A percentile compares a stretch with the other conserved stretches of the same genome.
These are phyloP conservation scores for Trichoderma orchidacearum DNA, from an alignment of 495 filamentous ascomycete genomes.

Conservation along the genomic window DNA sequence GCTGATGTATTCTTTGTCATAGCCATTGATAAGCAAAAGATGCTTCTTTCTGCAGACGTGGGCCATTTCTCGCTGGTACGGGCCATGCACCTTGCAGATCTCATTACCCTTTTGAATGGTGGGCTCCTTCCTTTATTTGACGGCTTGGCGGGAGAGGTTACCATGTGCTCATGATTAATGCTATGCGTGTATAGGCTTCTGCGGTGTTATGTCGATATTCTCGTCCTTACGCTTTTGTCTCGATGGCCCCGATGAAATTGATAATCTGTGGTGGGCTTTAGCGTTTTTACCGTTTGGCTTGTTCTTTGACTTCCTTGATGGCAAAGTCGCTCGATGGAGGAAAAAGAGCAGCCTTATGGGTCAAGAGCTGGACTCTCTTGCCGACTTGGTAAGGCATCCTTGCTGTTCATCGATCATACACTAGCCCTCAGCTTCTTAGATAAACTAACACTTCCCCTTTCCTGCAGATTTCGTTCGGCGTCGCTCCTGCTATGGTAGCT, in stretches of 20 bases:
- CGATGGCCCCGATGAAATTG: constrained; percentile 48
- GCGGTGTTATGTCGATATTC: constrained; percentile 86
- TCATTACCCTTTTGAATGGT: constrained; percentile 95
- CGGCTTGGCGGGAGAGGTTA: neutral
- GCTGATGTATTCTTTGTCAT: constrained; percentile 6
- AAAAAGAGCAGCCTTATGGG: constrained; percentile 95
- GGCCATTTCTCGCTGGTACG: constrained; percentile 60
- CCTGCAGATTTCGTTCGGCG: constrained; percentile 82
- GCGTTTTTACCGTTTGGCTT: constrained; percentile 83
- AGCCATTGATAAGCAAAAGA: constrained; percentile 61
- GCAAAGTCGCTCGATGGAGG: constrained; percentile 89
- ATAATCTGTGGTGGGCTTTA: constrained; percentile 67
- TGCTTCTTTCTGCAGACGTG: constrained; percentile 58
- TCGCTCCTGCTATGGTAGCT: constrained; percentile 72
- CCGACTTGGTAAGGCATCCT: constrained; percentile 62
- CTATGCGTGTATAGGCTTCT: constrained; percentile 41
- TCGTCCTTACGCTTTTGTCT: constrained; percentile 91
- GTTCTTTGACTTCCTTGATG: constrained; percentile 98
- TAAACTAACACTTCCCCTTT: neutral
- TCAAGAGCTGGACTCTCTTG: constrained; percentile 94
- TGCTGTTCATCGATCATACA: no score
- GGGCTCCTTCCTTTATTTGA: constrained; percentile 7
- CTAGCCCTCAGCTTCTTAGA: neutral
- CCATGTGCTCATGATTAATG: neutral
- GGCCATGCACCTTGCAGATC: constrained; percentile 84